Percentiles rank a stretch among this genome's conserved stretches.
phyloP scores from a whole-genome alignment of 208 protist species.

The Histomonas meleagridis region DNA sequence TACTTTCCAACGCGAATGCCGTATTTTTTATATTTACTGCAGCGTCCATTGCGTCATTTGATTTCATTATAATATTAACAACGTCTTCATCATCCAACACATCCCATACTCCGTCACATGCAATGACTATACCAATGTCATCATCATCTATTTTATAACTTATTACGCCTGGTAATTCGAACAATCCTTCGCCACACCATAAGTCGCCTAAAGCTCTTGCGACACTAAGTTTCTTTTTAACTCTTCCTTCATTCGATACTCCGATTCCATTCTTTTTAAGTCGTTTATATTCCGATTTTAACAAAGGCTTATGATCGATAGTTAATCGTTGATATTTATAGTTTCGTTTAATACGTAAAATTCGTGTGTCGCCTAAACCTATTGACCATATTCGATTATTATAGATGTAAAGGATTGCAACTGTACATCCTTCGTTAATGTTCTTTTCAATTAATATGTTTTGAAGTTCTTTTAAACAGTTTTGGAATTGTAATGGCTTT shows the following conservation, averaged over 20 bases:
- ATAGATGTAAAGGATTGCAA: background rate
- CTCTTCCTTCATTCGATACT: background rate
- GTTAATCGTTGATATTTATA: background rate
- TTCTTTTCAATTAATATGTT: background rate
- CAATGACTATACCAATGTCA: background rate
- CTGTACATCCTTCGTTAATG: background rate
- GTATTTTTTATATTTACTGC: background rate
- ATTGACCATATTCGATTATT: background rate
- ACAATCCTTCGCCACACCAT: background rate
- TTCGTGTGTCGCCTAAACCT: background rate
- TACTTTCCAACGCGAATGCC: background rate
- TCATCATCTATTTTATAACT: background rate
- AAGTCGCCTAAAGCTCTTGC: slow-evolving; percentile 8
- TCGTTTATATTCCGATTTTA: background rate
- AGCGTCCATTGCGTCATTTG: background rate
- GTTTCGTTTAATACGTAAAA: background rate
- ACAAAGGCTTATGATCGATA: background rate
- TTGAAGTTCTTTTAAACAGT: background rate
- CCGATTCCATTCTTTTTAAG: background rate
- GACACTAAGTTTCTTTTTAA: background rate
- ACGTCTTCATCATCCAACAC: background rate
- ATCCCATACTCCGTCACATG: slow-evolving; percentile 15
- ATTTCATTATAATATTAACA: background rate
- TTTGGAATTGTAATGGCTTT: background rate
- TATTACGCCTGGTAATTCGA: background rate